Evolutionary conservation across 2,329 filamentous ascomycete genomes (phyloP).

Genomic region (Aspergillus sp.): DNA sequence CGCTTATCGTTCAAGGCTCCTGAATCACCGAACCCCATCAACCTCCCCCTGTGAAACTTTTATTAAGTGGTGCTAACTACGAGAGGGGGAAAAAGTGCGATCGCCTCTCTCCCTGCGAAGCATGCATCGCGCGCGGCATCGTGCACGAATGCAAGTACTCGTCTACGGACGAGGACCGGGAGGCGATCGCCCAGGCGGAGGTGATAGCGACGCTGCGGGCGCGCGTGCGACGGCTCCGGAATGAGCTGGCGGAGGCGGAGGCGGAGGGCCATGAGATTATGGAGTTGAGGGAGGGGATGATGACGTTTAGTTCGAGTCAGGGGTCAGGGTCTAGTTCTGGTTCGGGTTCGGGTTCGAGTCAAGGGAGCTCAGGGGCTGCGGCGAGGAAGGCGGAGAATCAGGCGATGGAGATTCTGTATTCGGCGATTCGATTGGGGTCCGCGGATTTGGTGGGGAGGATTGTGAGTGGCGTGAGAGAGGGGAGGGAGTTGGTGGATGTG

Average conservation of each 20-base stretch:
- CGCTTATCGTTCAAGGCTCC: background rate
- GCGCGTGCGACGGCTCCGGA: conserved; percentile 9
- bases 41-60: too few species aligned
- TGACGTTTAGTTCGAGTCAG: background rate
- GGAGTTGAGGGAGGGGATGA: background rate
- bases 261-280: background rate
- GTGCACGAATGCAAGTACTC: conserved; percentile 17
- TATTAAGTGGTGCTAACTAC: too few species aligned
- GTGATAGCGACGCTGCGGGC: conserved; percentile 14
- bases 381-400: background rate
- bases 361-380: background rate
- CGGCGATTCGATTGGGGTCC: conserved; percentile 8
- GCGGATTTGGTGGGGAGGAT: conserved; percentile 9
- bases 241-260: conserved; percentile 1
- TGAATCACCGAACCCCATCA: too few species aligned
- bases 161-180: conserved; percentile 12
- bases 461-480: conserved; percentile 10
- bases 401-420: conserved; percentile 15
- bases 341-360: background rate
- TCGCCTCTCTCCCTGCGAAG: conserved; percentile 16
- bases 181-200: conserved; percentile 19
- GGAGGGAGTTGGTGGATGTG: conserved; percentile 9
- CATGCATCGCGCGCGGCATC: conserved; percentile 16
- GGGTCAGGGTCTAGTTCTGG: background rate
- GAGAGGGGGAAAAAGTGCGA: conserved; percentile 11